Evolutionary conservation across 1,284 basidiomycete genomes (phyloP), one percentile per base, ranked within the genome.

Genomic region (Irpex rosettiformis): DNA sequence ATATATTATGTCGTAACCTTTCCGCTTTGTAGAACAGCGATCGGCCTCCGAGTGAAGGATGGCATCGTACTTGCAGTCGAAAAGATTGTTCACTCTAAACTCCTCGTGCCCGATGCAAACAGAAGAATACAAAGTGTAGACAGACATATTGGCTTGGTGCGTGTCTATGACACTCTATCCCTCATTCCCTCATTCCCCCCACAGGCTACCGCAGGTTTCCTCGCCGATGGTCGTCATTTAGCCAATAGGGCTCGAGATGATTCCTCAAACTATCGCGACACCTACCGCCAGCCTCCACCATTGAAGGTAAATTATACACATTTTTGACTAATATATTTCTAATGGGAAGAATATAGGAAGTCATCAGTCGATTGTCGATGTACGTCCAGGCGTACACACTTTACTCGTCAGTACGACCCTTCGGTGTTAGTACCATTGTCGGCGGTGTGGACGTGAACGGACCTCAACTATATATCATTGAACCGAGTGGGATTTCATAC

Each of bases 341-440:
- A 25, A 18, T 28, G 11, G 70, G 71, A 66, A 62, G 16, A 30
- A 58, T 27, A 3, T 67, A 97, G 92, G 79, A 83, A 52, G 75
- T 98, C 47, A 86, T 91, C 54, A 91, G 94, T 70, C 90, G 96
- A 59, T 71, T 99, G 48, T 90, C 92, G 0, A 82, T 88, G 40
- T 98, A 95, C 72, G 89, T 94, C 2, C 97, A 99, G 76, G 89
- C 91, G 21, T 99, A 98, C 77, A 99, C 97, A 6, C 88, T 98
- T 55, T 98, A 99, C 75, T 98, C 96, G 0, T 98, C 96, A 24
- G 97, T 99, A 30, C 88, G 97, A 25, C 97, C 97, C 0, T 99
- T 99, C 66, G 97, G 97, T 13, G 88, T 96, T 65, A 94, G 94
- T 66, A 89, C 95, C 22, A 91, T 99, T 69, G 77, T 99, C 18